These are phyloP conservation scores for Blastobotrys americana DNA, from an alignment of 805 yeast species.

Conservation along the genomic window DNA sequence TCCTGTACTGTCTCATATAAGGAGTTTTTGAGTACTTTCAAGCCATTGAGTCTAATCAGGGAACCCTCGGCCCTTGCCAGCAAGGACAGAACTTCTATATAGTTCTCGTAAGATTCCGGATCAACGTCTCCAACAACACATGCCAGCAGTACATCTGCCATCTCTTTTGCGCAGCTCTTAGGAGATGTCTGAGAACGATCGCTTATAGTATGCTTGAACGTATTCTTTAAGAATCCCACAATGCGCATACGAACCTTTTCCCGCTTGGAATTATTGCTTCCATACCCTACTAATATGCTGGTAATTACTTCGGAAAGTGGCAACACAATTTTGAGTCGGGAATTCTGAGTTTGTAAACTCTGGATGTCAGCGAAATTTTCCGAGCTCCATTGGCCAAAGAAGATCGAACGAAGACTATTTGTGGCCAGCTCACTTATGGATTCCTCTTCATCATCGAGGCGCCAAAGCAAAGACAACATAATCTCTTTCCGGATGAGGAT, in stretches of 20 bases:
- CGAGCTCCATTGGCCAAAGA: conserved; percentile 4
- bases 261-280: neutral
- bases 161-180: neutral
- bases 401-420: conserved; percentile 1
- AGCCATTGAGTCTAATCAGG: conserved; percentile 58
- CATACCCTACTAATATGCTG: neutral
- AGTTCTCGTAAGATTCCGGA: conserved; percentile 17
- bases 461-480: neutral
- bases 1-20: conserved; percentile 43
- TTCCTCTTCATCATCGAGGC: conserved; percentile 3
- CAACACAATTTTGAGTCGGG: neutral
- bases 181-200: neutral
- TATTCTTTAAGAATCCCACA: neutral
- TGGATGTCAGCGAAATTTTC: neutral
- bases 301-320: conserved; percentile 1
- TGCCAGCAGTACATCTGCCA: conserved; percentile 1
- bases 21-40: conserved; percentile 58
- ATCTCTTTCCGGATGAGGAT: neutral
- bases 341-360: neutral
- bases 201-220: neutral
- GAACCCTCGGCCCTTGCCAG: conserved; percentile 47
- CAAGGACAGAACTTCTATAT: conserved; percentile 46
- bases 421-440: conserved; percentile 5
- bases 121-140: conserved; percentile 1
- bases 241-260: neutral